Evolutionary conservation across 2,329 filamentous ascomycete genomes (phyloP), one percentile per base, ranked within the genome.

Genomic region (Colletotrichum cuscutae): DNA sequence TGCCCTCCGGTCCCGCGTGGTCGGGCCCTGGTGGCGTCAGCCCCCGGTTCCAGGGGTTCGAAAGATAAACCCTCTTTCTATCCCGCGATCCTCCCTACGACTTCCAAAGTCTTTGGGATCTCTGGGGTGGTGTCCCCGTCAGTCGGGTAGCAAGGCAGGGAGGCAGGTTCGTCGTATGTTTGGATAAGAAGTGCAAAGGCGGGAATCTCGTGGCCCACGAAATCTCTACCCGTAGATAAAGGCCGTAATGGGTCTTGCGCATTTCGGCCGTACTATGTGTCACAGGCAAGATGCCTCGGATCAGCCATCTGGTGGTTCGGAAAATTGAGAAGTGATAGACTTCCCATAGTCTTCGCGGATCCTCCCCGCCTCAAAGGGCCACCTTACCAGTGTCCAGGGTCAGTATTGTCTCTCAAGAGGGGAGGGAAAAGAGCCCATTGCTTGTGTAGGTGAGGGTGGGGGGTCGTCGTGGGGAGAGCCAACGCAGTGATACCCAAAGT

Each of bases 1-100:
- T 61, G 19, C 26, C 37, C 70, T 65, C 70, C 66, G 66, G 70
- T 65, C 60, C 70, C 70, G 70, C 70, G 60, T 70, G 60, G 67
- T 72, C 54, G 70, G 60, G 66, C 49, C 70, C 66, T 24, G 49
- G 62, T 70, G 66, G 66, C 60, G 66, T 57, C 63, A 67, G 62
- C 69, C 19, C 53, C 56, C 46, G 15, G 46, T 22, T 30, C 53
- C 30, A 26, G 70, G 53, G 58, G 46, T 54, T 30, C 13, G 60
- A 70, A 63, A 72, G 42, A 19, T 65, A 65, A 61, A 30, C 30
- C 56, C 66, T 57, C 46, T 52, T 70, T 32, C 35, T 32, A 22
- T 11, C 61, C 19, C 49, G 7, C 19, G 13, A 35, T 46, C 35
- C 24, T 12, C 54, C 19, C 19, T n/a, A 24, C 28, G 11, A 35